A percentile compares a stretch with the other conserved stretches of the same genome.
Conservation (phyloP, 805 yeast species). For the Monosporozyma servazzii region DNA sequence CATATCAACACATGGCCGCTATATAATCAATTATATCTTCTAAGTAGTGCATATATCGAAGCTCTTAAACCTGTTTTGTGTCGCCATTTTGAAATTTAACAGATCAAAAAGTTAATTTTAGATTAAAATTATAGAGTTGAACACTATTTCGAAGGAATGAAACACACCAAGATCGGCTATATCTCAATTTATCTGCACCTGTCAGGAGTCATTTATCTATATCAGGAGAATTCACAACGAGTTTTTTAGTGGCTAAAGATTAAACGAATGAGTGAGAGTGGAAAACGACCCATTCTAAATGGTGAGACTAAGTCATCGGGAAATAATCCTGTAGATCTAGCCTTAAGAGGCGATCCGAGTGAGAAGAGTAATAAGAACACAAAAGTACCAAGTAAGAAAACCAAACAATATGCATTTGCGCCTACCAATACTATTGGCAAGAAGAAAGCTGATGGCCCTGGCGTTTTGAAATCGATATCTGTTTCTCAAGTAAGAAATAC, state of each 20-base stretch:
- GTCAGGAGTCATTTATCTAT: background rate
- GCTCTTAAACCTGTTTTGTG: background rate
- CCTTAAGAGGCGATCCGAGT: background rate
- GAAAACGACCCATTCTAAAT: background rate
- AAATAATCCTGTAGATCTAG: background rate
- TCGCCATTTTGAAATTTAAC: background rate
- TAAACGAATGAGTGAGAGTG: background rate
- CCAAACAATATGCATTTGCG: constrained; percentile 22
- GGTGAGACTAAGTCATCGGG: background rate
- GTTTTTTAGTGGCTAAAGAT: background rate
- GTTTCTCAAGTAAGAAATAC: constrained; percentile 26
- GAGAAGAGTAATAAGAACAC: background rate
- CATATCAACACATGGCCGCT: background rate
- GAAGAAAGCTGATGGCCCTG: constrained; percentile 4
- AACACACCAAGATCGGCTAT: background rate
- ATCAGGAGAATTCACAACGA: background rate
- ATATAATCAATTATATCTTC: background rate
- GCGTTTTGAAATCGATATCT: constrained; percentile 22
- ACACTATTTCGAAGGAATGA: background rate
- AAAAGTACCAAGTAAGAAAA: constrained; percentile 5
- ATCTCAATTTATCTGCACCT: background rate
- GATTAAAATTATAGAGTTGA: background rate
- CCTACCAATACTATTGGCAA: constrained; percentile 20
- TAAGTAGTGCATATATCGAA: background rate
- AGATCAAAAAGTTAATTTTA: background rate